A percentile compares a stretch with the other conserved stretches of the same genome.
Evolutionary conservation across 2,329 filamentous ascomycete genomes (phyloP).

Genomic region (Microcera coccophila): DNA sequence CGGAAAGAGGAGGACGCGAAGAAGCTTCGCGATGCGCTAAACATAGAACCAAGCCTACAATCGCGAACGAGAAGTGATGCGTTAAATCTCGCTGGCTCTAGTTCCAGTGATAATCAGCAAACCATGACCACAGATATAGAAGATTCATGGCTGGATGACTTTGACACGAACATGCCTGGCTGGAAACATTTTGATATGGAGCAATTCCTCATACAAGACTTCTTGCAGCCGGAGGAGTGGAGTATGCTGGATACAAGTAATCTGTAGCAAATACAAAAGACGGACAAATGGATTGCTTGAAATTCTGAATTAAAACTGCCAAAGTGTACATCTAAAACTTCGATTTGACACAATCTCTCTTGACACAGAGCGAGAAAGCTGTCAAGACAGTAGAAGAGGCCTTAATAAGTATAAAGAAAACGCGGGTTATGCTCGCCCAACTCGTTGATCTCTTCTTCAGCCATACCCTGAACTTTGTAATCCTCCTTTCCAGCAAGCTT

Average conservation of each 20-base stretch:
- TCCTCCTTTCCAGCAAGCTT: constrained; percentile 28
- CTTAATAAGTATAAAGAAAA: constrained; percentile 29
- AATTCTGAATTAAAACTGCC: no score
- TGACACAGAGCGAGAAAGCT: no score
- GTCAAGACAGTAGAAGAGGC: no score
- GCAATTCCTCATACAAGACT: constrained; percentile 30
- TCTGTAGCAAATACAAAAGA: no score
- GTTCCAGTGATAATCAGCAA: constrained; percentile 1
- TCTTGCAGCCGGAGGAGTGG: neutral
- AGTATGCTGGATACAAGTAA: no score
- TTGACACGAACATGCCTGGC: constrained; percentile 42
- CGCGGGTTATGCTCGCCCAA: constrained; percentile 31
- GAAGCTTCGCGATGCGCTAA: constrained; percentile 36
- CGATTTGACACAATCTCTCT: no score
- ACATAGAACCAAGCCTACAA: constrained; percentile 27
- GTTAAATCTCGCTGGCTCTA: constrained; percentile 7
- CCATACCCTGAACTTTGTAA: constrained; percentile 24
- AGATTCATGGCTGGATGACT: constrained; percentile 36
- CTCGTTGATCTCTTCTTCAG: constrained; percentile 29
- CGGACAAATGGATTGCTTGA: no score
- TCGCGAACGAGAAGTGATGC: neutral
- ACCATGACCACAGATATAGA: constrained; percentile 13
- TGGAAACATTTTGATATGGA: constrained; percentile 43
- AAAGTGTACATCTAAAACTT: no score
- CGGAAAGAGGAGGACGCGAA: constrained; percentile 44